These are phyloP conservation scores for Fraxinus xanthoxyloides DNA, from an alignment of 305 asterid species.

Conservation along the genomic window DNA sequence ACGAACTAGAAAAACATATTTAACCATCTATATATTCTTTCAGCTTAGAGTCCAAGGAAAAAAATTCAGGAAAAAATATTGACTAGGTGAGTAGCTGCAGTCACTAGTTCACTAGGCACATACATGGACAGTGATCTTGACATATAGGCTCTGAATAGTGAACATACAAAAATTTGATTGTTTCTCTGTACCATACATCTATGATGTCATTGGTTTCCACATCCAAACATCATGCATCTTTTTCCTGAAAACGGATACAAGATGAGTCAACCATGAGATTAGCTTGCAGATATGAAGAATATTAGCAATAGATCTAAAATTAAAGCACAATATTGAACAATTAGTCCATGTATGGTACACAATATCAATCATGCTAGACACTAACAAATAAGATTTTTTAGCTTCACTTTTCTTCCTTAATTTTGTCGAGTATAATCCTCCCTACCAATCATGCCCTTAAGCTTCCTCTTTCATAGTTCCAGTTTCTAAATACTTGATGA, in stretches of 20 bases:
- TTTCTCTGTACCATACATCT: constrained; percentile 21
- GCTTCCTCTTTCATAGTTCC: background rate
- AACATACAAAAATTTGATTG: constrained; percentile 23
- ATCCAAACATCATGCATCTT: constrained; percentile 23
- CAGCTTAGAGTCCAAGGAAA: background rate
- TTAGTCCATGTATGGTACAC: background rate
- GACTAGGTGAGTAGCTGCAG: constrained; percentile 16
- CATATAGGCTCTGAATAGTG: background rate
- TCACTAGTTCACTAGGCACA: constrained; percentile 23
- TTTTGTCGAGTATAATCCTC: background rate
- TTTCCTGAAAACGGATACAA: constrained; percentile 32
- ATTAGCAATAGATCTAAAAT: background rate
- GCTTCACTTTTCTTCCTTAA: background rate
- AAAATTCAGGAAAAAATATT: background rate
- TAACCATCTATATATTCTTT: constrained; percentile 19
- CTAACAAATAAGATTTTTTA: background rate
- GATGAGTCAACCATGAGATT: constrained; percentile 11
- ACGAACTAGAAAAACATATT: background rate
- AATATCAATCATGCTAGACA: background rate
- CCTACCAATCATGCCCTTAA: background rate
- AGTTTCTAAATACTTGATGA: background rate
- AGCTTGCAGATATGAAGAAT: constrained; percentile 1
- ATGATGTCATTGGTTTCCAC: constrained; percentile 13
- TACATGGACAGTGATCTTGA: background rate
- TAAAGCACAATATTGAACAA: background rate